These are phyloP conservation scores for Thalassiosira exigua DNA, from an alignment of 352 stramenopile species.

Conservation along the genomic window DNA sequence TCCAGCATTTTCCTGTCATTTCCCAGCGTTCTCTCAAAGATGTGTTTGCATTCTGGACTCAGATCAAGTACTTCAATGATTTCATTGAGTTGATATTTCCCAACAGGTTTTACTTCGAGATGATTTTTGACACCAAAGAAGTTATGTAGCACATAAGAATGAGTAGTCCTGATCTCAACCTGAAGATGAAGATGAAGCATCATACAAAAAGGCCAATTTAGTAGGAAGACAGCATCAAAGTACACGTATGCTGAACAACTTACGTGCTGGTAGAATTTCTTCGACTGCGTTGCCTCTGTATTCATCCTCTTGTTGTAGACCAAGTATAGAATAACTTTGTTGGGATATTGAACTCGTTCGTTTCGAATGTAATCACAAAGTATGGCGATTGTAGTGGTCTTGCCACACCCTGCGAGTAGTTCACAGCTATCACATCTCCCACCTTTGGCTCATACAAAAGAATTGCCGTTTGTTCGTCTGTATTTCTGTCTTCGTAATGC, in stretches of 20 bases:
- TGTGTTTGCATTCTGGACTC: not conserved
- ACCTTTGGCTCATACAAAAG: slow-evolving; percentile 17
- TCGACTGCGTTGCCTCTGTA: slow-evolving; percentile 32
- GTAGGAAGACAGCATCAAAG: no score
- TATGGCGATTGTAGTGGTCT: slow-evolving; percentile 39
- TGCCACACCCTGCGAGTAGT: slow-evolving; percentile 48
- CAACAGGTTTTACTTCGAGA: slow-evolving; percentile 10
- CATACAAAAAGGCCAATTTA: no score
- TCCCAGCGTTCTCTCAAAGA: slow-evolving; percentile 1
- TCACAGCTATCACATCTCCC: slow-evolving; percentile 35
- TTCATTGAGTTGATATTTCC: slow-evolving; percentile 13
- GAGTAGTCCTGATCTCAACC: slow-evolving; percentile 53
- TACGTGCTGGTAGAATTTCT: slow-evolving; percentile 48
- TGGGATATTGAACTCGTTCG: not conserved
- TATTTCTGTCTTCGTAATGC: slow-evolving; percentile 3
- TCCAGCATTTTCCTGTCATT: not conserved
- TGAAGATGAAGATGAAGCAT: no score
- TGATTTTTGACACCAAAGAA: slow-evolving; percentile 38
- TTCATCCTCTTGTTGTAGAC: slow-evolving; percentile 38
- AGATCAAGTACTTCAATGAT: slow-evolving; percentile 15
- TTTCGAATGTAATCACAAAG: slow-evolving; percentile 40
- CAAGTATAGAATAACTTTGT: slow-evolving; percentile 33
- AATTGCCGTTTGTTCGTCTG: slow-evolving; percentile 21
- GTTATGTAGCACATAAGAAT: slow-evolving; percentile 33
- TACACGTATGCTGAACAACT: no score